Conservation (phyloP, 495 filamentous ascomycete species). For the Neurospora sp. region DNA sequence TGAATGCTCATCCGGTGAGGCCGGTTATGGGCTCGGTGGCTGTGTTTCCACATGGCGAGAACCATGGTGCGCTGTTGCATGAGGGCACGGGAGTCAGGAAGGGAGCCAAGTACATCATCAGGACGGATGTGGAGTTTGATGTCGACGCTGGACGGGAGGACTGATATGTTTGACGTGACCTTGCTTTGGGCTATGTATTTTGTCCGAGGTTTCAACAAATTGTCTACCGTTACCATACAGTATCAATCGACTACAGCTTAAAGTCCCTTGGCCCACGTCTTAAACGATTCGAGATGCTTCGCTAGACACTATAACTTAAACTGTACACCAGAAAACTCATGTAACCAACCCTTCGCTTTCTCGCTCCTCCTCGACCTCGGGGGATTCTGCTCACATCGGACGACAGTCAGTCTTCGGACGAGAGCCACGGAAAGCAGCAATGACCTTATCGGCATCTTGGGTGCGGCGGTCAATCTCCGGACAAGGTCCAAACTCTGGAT, state of each 20-base stretch:
- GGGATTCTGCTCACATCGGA: neutral
- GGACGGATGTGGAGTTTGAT: conserved; percentile 40
- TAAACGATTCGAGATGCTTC: neutral
- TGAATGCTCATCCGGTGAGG: conserved; percentile 39
- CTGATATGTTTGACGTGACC: neutral
- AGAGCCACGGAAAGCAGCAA: neutral
- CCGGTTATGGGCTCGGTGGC: conserved; percentile 36
- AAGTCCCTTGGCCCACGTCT: neutral
- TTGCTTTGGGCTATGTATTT: neutral
- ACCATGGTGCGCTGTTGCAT: conserved; percentile 32
- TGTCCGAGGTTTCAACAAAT: neutral
- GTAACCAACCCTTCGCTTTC: neutral
- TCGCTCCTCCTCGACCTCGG: neutral
- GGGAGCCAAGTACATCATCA: conserved; percentile 39
- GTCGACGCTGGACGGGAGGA: conserved; percentile 15
- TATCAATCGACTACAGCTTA: neutral
- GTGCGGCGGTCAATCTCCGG: neutral
- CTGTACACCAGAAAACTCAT: neutral
- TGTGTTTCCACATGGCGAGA: conserved; percentile 40
- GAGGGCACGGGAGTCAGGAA: conserved; percentile 38
- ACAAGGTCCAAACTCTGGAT: neutral
- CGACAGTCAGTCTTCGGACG: neutral
- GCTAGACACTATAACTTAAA: neutral
- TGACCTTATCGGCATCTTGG: neutral
- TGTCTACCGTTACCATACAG: neutral